phyloP scores from a whole-genome alignment of 192 early-diverging fungal genomes.

The Funneliformis mosseae region DNA sequence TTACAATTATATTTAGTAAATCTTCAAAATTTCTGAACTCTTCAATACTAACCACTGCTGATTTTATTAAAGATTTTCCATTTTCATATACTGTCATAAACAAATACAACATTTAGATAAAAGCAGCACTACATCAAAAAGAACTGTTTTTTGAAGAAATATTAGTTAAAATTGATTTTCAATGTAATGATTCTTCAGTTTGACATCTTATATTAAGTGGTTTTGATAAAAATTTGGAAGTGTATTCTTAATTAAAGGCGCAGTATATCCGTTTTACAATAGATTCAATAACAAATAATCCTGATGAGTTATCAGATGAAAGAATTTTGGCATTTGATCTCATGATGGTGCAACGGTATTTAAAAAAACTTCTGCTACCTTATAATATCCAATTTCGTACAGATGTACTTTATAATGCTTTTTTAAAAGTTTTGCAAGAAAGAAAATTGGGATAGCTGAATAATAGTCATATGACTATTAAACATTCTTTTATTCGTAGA shows the following conservation, averaged over 20 bases:
- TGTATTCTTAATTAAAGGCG: background rate
- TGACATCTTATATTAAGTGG: background rate
- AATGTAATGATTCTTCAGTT: background rate
- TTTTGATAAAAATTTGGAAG: background rate
- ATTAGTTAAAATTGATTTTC: background rate
- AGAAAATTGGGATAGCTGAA: background rate
- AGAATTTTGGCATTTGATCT: background rate
- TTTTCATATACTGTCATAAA: background rate
- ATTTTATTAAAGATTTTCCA: background rate
- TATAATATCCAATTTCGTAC: background rate
- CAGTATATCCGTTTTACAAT: background rate
- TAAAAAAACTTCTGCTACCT: background rate
- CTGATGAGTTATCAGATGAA: background rate
- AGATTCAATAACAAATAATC: background rate
- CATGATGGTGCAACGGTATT: background rate
- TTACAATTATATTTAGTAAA: no score
- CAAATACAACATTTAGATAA: background rate
- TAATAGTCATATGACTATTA: background rate
- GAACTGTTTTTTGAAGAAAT: background rate
- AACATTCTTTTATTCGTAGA: background rate
- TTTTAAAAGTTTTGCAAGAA: background rate
- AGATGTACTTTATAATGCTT: background rate
- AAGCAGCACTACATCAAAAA: no score
- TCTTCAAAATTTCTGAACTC: background rate
- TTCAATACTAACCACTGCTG: background rate